Evolutionary conservation across 768 basidiomycete genomes (phyloP).

Genomic region (Xerocomellus intermedius): DNA sequence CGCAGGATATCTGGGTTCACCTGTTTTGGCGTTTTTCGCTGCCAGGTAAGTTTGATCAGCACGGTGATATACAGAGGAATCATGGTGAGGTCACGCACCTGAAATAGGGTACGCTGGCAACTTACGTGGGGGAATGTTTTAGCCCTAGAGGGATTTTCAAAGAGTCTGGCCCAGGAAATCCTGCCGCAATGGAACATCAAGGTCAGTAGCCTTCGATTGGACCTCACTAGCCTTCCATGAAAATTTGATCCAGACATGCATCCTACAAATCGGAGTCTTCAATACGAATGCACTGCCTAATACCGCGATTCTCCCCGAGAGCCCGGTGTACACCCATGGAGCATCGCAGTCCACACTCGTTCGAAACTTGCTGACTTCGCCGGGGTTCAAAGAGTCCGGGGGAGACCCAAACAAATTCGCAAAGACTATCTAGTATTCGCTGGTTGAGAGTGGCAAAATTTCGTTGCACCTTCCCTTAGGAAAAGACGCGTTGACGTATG

Average conservation of each 20-base stretch:
- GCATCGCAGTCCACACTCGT: neutral
- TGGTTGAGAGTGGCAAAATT: constrained; percentile 5
- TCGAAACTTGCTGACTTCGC: neutral
- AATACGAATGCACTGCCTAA: neutral
- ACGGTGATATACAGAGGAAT: no score
- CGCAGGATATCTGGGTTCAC: no score
- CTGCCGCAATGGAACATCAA: constrained; percentile 43
- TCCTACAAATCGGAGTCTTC: constrained; percentile 19
- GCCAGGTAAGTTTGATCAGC: no score
- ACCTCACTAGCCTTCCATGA: neutral
- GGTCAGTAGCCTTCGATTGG: neutral
- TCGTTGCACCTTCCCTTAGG: constrained; percentile 14
- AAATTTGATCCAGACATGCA: constrained; percentile 14
- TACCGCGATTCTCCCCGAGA: constrained; percentile 2
- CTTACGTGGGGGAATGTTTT: no score
- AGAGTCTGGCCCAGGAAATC: constrained; percentile 36
- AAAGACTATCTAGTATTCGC: constrained; percentile 3
- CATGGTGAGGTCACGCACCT: no score
- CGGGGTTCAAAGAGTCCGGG: neutral
- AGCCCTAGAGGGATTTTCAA: constrained; percentile 37
- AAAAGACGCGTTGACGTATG: constrained; percentile 8
- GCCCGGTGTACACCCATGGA: constrained; percentile 4
- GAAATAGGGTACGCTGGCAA: no score
- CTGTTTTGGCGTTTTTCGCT: no score
- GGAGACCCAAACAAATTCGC: constrained; percentile 15